These are phyloP conservation scores for Cucurbita moschata DNA, from an alignment of 306 rosid species.

Conservation along the genomic window DNA sequence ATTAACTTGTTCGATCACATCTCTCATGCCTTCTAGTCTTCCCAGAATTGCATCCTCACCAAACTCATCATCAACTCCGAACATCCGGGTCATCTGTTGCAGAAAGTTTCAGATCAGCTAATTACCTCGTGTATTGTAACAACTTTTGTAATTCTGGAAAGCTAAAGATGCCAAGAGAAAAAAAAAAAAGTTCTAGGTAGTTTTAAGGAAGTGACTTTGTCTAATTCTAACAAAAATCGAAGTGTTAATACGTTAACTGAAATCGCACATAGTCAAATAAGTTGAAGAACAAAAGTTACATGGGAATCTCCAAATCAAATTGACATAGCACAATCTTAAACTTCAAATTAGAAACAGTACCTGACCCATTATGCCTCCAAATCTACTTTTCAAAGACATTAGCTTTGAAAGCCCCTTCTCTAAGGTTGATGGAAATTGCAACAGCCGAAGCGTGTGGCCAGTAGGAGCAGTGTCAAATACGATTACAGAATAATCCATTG, in stretches of 20 bases:
- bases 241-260: not conserved
- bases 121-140: not conserved
- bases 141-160: not conserved
- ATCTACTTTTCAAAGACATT: conserved; percentile 90
- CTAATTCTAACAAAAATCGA: not conserved
- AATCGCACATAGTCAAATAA: not conserved
- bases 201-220: not conserved
- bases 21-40: conserved; percentile 92
- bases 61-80: conserved; percentile 91
- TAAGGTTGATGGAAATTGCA: conserved; percentile 91
- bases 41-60: conserved; percentile 93
- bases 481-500: conserved; percentile 95
- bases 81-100: conserved; percentile 69
- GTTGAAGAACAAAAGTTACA: not conserved
- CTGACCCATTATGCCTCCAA: conserved; percentile 85
- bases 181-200: not conserved
- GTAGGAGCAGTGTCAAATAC: conserved; percentile 99
- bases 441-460: conserved; percentile 83
- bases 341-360: conserved; percentile 24
- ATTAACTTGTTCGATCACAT: conserved; percentile 88
- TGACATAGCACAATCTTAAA: not conserved
- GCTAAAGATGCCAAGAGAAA: too few relatives aligned
- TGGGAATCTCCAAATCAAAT: not conserved
- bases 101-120: not conserved
- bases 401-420: conserved; percentile 92